Conservation (phyloP, 176 grass and related monocot species). For the Zea mays region Zm-B73-REFERENCE-NAM-5.0 NC_050097.1:213306001-213306500, state of each 20-base stretch:
- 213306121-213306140: conserved; percentile 38
- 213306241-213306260: conserved; percentile 24
- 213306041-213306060: conserved; percentile 41
- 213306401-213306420: conserved; percentile 25
- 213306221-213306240: not conserved
- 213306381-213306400: conserved; percentile 29
- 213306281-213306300: conserved; percentile 3
- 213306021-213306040: conserved; percentile 50
- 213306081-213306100: conserved; percentile 49
- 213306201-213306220: conserved; percentile 28
- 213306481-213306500: conserved; percentile 1
- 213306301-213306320: not conserved
- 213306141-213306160: not conserved
- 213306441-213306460: not conserved
- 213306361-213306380: conserved; percentile 11
- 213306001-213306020: conserved; percentile 49
- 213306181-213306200: conserved; percentile 41
- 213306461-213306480: not conserved
- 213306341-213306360: conserved; percentile 29
- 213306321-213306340: conserved; percentile 16
- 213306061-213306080: conserved; percentile 41
- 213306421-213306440: conserved; percentile 29
- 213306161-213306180: conserved; percentile 26
- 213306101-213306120: conserved; percentile 44
- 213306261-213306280: not conserved